These are phyloP conservation scores for Camptophora hylomeconis DNA, from an alignment of 2,329 filamentous ascomycete species.

Conservation along the genomic window DNA sequence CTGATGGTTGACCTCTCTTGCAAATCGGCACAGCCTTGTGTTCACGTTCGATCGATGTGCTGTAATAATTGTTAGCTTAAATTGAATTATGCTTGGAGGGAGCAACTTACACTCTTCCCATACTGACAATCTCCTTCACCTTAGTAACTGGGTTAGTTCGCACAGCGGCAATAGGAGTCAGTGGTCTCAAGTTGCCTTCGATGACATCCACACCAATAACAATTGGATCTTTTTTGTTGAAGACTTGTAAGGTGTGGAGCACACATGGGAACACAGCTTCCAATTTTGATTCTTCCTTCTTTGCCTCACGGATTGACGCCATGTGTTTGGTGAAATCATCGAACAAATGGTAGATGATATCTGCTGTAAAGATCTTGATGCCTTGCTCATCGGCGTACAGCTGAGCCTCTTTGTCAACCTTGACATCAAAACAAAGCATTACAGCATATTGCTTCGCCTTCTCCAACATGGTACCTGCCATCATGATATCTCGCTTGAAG, in stretches of 20 bases:
- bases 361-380: conserved; percentile 95
- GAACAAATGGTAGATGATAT: conserved; percentile 98
- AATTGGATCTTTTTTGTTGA: conserved; percentile 96
- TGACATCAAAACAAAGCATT: conserved; percentile 99
- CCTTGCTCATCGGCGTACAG: conserved; percentile 84
- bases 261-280: conserved; percentile 95
- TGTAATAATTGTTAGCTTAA: conserved; percentile 29
- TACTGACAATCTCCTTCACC: conserved; percentile 65
- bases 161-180: conserved; percentile 80
- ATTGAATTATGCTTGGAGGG: neutral
- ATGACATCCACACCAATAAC: conserved; percentile 89
- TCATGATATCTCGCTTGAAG: conserved; percentile 96
- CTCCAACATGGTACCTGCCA: conserved; percentile 85
- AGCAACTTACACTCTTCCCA: conserved; percentile 80
- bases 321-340: conserved; percentile 95
- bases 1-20: conserved; percentile 94
- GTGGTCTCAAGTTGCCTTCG: conserved; percentile 75
- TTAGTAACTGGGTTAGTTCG: conserved; percentile 69
- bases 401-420: conserved; percentile 92
- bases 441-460: conserved; percentile 92
- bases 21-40: conserved; percentile 88
- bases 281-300: conserved; percentile 93
- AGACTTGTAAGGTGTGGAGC: conserved; percentile 76
- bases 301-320: conserved; percentile 71
- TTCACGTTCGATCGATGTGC: conserved; percentile 91